These are phyloP conservation scores for Hypoxylon sp. DNA, from an alignment of 2,329 filamentous ascomycete species.

Conservation along the genomic window DNA sequence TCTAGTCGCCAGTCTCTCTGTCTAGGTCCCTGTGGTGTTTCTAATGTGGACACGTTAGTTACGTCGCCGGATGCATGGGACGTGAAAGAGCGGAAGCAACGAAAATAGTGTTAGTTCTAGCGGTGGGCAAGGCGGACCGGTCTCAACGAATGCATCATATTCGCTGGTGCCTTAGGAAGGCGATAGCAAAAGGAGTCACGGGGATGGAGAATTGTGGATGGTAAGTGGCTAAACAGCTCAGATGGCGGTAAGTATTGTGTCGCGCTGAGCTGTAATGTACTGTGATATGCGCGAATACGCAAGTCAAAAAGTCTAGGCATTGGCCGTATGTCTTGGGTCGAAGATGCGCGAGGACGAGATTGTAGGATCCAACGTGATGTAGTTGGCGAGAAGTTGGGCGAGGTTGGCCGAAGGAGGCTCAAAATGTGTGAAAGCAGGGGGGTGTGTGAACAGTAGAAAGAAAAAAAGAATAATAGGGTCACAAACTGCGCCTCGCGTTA, in stretches of 20 bases:
- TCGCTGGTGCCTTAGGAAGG: conserved; percentile 27
- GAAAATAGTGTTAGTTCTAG: conserved; percentile 23
- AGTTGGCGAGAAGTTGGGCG: conserved; percentile 25
- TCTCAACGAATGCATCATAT: conserved; percentile 22
- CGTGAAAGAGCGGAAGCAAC: conserved; percentile 39
- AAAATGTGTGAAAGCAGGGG: conserved; percentile 27
- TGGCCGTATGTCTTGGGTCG: conserved; percentile 35
- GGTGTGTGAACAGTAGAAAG: conserved; percentile 4
- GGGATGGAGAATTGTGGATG: conserved; percentile 28
- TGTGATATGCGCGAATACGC: conserved; percentile 37
- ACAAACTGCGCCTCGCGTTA: conserved; percentile 44
- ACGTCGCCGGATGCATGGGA: conserved; percentile 39
- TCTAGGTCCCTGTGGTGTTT: conserved; percentile 8
- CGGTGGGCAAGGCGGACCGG: conserved; percentile 32
- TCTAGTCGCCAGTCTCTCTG: conserved; percentile 11
- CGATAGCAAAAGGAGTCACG: conserved; percentile 37
- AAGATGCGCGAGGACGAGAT: conserved; percentile 22
- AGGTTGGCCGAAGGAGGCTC: conserved; percentile 38
- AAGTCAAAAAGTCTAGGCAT: conserved; percentile 29
- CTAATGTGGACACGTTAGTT: conserved; percentile 12
- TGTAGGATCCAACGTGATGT: conserved; percentile 25
- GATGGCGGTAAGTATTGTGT: conserved; percentile 46
- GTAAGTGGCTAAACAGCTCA: conserved; percentile 36
- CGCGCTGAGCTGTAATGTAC: conserved; percentile 42
- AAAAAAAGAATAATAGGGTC: conserved; percentile 22